Evolutionary conservation across 2,329 filamentous ascomycete genomes (phyloP), one percentile per base, ranked within the genome.

Genomic region (Penicillium sp.): DNA sequence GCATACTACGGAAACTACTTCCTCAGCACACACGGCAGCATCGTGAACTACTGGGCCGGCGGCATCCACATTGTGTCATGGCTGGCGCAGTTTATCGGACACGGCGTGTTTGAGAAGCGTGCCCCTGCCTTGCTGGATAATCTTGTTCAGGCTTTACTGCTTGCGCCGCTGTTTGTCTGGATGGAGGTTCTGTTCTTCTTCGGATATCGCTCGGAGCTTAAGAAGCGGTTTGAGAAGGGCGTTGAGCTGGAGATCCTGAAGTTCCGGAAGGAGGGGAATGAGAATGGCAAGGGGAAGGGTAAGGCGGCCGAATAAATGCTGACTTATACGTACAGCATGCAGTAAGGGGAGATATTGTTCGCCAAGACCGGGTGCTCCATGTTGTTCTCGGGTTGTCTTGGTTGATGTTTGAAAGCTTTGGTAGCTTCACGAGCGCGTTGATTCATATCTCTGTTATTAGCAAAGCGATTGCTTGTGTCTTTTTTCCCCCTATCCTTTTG

Each of bases 101-200:
- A 99, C 71, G 93, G 92, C 38, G 86, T 83, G 50, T 97, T 91
- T 67, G 94, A 97, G 77, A 86, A 90, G 21, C 86, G 93, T 52
- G 91, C 93, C 3, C 94, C 93, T 8, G 93, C 93, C 5, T 78
- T 97, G 62, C 79, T 97, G 48, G 93, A 97, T 77, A 97, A 97
- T 70, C 78, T 97, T 42, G 82, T 96, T 48, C 94, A 97, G 77
- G 93, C 94, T 29, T 76, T 97, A 63, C 93, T 97, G 70, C 82
- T 97, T 25, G 94, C 94, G 0, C 94, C 94, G 9, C 89, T 99
- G 70, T 99, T 97, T 68, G 93, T 97, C 58, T 99, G 94, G 90
- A 89, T 99, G 68, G 93, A 97, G 79, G 78, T 96, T 25, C 82
- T 99, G 27, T 99, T 99, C 80, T 86, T 83, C 69, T 84, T 96